A percentile compares a stretch with the other conserved stretches of the same genome.
Evolutionary conservation across 768 basidiomycete species (phyloP).

Genomic region (Fibroporia radiculosa): DNA sequence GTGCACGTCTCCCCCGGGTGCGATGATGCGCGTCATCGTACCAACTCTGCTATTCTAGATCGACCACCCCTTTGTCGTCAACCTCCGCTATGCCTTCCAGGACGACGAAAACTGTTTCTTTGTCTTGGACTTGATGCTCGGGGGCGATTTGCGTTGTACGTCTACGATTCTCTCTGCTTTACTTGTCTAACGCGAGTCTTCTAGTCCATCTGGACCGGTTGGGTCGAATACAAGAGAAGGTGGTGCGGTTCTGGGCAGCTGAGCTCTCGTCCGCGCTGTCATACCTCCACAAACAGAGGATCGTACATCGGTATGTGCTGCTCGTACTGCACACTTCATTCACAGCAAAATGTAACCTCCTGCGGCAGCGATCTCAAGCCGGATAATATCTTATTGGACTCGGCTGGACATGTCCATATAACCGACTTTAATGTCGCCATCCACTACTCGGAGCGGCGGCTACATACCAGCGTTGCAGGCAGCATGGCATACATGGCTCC

Average conservation of each 20-base stretch:
- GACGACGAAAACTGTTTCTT: slow-evolving; percentile 98
- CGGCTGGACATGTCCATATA: slow-evolving; percentile 89
- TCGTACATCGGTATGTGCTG: slow-evolving; percentile 82
- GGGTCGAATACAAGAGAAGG: slow-evolving; percentile 56
- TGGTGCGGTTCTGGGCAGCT: slow-evolving; percentile 82
- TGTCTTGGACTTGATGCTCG: slow-evolving; percentile 93
- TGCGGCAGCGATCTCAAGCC: slow-evolving; percentile 82
- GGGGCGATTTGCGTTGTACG: slow-evolving; percentile 89
- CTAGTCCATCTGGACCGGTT: slow-evolving; percentile 80
- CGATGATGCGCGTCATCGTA: neutral
- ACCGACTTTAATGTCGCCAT: slow-evolving; percentile 99
- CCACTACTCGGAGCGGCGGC: slow-evolving; percentile 84
- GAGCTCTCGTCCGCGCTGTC: slow-evolving; percentile 80
- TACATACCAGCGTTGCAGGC: slow-evolving; percentile 91
- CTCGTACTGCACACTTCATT: neutral
- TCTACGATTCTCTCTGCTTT: neutral
- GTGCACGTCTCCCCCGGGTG: neutral
- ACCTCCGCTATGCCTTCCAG: slow-evolving; percentile 92
- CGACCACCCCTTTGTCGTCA: slow-evolving; percentile 85
- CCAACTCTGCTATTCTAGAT: slow-evolving; percentile 41
- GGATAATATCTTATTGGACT: slow-evolving; percentile 92
- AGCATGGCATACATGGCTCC: slow-evolving; percentile 99
- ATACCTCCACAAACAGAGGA: slow-evolving; percentile 86
- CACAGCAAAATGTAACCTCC: slow-evolving; percentile 11
- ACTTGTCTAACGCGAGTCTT: slow-evolving; percentile 4